Percentiles rank a stretch among this genome's conserved stretches.
These are phyloP conservation scores for Podila epicladia DNA, from an alignment of 192 early-diverging fungal species.

Conservation along the genomic window DNA sequence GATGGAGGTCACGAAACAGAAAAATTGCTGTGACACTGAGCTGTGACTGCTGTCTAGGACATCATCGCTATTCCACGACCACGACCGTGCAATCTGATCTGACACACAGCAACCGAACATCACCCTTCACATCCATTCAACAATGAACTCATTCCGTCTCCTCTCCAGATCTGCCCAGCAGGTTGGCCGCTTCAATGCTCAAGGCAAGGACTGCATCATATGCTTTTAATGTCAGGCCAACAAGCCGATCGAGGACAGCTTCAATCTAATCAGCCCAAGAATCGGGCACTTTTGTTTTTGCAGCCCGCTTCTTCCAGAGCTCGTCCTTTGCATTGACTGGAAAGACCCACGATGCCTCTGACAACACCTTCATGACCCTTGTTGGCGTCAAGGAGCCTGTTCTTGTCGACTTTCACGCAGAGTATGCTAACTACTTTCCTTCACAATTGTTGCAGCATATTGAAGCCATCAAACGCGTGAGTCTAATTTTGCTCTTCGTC, in stretches of 20 bases:
- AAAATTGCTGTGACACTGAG: too few species aligned
- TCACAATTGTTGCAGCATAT: too few species aligned
- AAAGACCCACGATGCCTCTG: constrained; percentile 64
- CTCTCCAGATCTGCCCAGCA: constrained; percentile 39
- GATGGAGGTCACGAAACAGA: too few species aligned
- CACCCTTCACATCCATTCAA: neutral
- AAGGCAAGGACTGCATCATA: neutral
- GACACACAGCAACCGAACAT: neutral
- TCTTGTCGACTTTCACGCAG: constrained; percentile 85
- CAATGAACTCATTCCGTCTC: constrained; percentile 43
- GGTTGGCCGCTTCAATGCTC: constrained; percentile 13
- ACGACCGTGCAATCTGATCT: neutral
- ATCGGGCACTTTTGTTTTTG: too few species aligned
- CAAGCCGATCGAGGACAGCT: too few species aligned
- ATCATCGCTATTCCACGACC: neutral
- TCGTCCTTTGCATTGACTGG: constrained; percentile 48
- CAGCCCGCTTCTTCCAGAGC: constrained; percentile 43
- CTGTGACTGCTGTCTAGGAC: too few species aligned
- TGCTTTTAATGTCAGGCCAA: too few species aligned
- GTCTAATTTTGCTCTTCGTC: neutral
- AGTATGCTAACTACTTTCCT: constrained; percentile 50
- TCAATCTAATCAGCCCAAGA: too few species aligned
- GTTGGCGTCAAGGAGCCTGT: constrained; percentile 73
- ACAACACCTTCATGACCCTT: constrained; percentile 66
- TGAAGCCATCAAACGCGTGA: too few species aligned